Conservation (phyloP, 768 basidiomycete species). For the Leccinum longicurvipes region DNA sequence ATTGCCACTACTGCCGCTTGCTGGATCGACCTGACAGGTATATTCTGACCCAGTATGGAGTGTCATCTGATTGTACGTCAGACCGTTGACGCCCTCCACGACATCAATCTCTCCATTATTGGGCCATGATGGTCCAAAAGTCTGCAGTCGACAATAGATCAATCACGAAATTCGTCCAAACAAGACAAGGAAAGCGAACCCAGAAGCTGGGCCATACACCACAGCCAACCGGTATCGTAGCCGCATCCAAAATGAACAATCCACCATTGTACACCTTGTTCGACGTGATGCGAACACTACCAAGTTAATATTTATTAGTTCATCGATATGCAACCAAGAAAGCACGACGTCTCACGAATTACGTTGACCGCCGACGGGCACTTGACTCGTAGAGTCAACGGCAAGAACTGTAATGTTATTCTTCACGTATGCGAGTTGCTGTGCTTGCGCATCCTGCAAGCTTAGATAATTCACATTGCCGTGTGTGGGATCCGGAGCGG, state of each 20-base stretch:
- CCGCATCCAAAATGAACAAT: constrained; percentile 71
- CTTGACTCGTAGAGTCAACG: constrained; percentile 53
- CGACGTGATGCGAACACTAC: constrained; percentile 64
- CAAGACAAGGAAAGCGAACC: constrained; percentile 25
- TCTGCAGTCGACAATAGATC: constrained; percentile 16
- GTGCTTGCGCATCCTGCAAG: constrained; percentile 41
- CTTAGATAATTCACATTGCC: constrained; percentile 63
- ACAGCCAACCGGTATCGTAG: constrained; percentile 67
- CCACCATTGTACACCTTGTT: constrained; percentile 57
- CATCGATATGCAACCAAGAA: neutral
- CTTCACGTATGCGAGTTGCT: constrained; percentile 60
- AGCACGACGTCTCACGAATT: constrained; percentile 37
- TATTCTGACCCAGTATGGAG: constrained; percentile 54
- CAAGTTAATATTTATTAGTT: neutral
- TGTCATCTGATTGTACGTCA: constrained; percentile 58
- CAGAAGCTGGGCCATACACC: constrained; percentile 59
- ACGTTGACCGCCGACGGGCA: constrained; percentile 51
- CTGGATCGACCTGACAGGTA: constrained; percentile 19
- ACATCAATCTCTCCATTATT: constrained; percentile 64
- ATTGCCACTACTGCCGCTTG: neutral
- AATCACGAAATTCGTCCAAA: neutral
- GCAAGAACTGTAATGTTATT: constrained; percentile 52
- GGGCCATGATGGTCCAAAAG: constrained; percentile 54
- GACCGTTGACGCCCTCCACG: constrained; percentile 65
- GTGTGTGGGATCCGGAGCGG: constrained; percentile 59